Base-by-base conservation (phyloP, 768 basidiomycete genomes). In the Cubamyces lactineus region DNA sequence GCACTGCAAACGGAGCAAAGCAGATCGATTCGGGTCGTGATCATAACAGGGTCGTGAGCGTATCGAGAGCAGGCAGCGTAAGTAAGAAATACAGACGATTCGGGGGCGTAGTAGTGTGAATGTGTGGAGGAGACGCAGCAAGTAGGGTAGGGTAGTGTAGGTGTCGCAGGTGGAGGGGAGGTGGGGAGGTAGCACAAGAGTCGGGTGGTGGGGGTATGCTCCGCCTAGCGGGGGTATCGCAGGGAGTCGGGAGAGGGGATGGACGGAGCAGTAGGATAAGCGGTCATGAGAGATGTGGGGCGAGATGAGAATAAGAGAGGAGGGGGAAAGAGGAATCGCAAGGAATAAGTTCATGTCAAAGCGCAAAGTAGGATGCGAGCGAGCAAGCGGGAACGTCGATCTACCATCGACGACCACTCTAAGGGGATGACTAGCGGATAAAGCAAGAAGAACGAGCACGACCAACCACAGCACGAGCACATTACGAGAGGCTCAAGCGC, bases 31-130 rank as follows among this genome's bases (percentile, higher is more conserved):
- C 21, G 17, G 56, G 62, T 65, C 59, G 26, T 65, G 46, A 61
- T 61, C 62, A 61, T 63, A 61, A 60, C 58, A 48, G 42, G 58
- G 65, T 66, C 65, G 61, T 66, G 55, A 66, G 65, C 65, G 58
- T 64, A 38, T n/a, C 39, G 48, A 59, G 62, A 59, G 57, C 57
- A 59, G 62, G 56, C 47, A 53, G 52, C 57, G 57, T 21, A 54
- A 43, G 57, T 57, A 59, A 40, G 48, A 53, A 49, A 63, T 66
- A 61, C 52, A 55, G 30, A 26, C 21, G 23, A 52, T 45, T 8
- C n/a, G 30, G 28, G 40, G 48, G 30, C 30, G 26, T 38, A 42
- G 53, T 23, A 13, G n/a, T 9, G n/a, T 24, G 3, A 13, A 50
- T 13, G 34, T 13, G 34, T 28, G 49, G 24, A 3, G 40, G 50